Percentiles rank a stretch among this genome's conserved stretches.
Evolutionary conservation across 2,329 filamentous ascomycete genomes (phyloP).

Genomic region (Aspergillus calidoustus): DNA sequence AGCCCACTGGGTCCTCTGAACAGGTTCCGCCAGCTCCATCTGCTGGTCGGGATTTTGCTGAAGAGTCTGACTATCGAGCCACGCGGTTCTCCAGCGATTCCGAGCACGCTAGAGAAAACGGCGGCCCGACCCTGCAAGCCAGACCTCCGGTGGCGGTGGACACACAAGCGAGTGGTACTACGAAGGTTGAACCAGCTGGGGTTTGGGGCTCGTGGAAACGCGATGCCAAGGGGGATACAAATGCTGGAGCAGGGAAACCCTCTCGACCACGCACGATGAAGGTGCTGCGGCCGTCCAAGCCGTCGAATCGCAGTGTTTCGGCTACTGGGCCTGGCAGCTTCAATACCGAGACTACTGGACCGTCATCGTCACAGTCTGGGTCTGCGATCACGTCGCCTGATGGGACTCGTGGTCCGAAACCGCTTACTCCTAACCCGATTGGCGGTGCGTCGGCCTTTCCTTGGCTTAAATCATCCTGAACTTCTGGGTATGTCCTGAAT

Average conservation of each 20-base stretch:
- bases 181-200: conserved; percentile 51
- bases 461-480: conserved; percentile 71
- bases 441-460: conserved; percentile 93
- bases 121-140: conserved; percentile 19
- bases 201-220: conserved; percentile 76
- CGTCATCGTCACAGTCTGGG: conserved; percentile 22
- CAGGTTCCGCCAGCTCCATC: conserved; percentile 33
- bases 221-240: conserved; percentile 38
- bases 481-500: conserved; percentile 27
- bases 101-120: conserved; percentile 17
- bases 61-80: conserved; percentile 31
- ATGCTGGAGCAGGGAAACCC: conserved; percentile 63
- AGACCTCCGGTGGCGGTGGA: conserved; percentile 37
- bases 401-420: conserved; percentile 44
- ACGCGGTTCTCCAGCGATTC: conserved; percentile 16
- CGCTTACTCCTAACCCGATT: conserved; percentile 76
- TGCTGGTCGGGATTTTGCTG: conserved; percentile 29
- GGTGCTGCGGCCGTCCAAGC: conserved; percentile 79
- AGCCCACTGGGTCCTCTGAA: conserved; percentile 29
- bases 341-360: conserved; percentile 19
- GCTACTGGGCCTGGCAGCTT: conserved; percentile 23
- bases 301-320: conserved; percentile 46
- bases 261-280: conserved; percentile 76
- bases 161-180: conserved; percentile 30
- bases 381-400: conserved; percentile 32